phyloP scores from a whole-genome alignment of 352 stramenopile genomes.

The Phytopythium delawarense region DNA sequence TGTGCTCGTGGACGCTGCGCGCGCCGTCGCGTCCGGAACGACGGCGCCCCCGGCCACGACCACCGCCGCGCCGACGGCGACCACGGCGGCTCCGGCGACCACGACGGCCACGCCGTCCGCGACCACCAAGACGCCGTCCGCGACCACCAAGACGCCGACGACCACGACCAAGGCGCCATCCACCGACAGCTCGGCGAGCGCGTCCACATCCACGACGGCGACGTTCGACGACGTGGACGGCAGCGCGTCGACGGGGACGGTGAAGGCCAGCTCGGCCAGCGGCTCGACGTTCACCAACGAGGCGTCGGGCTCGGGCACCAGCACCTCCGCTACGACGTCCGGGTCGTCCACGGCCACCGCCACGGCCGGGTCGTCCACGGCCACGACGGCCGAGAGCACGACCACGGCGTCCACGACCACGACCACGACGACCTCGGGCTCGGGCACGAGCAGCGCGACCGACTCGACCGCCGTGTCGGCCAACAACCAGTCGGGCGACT shows the following conservation, averaged over 20 bases:
- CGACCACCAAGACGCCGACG: slow-evolving; percentile 9
- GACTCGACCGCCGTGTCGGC: slow-evolving; percentile 19
- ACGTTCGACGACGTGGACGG: slow-evolving; percentile 14
- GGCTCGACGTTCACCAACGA: slow-evolving; percentile 33
- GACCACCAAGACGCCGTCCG: slow-evolving; percentile 3
- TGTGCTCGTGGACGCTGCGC: slow-evolving; percentile 31
- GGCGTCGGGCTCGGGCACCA: neutral
- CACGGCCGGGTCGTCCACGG: slow-evolving; percentile 4
- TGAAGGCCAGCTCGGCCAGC: slow-evolving; percentile 30
- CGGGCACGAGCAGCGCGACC: slow-evolving; percentile 4
- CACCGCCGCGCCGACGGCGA: neutral
- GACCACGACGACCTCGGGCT: neutral
- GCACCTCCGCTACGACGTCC: neutral
- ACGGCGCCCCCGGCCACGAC: slow-evolving; percentile 3
- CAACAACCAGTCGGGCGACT: slow-evolving; percentile 46
- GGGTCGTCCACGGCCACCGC: slow-evolving; percentile 13
- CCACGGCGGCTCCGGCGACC: slow-evolving; percentile 8
- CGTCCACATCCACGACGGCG: slow-evolving; percentile 8
- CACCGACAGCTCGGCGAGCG: neutral
- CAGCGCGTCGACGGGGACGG: slow-evolving; percentile 19
- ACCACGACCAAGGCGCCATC: neutral
- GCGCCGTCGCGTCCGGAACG: slow-evolving; percentile 20
- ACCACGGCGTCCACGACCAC: slow-evolving; percentile 5
- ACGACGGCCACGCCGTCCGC: slow-evolving; percentile 4
- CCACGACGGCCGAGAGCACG: slow-evolving; percentile 5